phyloP scores from a whole-genome alignment of 2,329 filamentous ascomycete species.

The Calonectria hawksworthii region DNA sequence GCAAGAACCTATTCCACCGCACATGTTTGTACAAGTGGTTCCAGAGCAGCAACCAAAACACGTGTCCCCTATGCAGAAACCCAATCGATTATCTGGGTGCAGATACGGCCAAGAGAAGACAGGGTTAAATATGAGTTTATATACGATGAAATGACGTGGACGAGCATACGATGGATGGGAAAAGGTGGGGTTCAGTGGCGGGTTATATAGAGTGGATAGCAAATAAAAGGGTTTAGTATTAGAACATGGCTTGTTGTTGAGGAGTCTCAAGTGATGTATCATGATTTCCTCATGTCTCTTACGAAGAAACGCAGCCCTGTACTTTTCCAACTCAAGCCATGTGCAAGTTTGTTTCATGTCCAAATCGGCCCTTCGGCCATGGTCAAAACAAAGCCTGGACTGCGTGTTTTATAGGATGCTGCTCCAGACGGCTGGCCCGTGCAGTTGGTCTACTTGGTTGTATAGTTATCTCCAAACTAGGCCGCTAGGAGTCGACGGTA shows the following conservation, averaged over 20 bases:
- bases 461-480: background rate
- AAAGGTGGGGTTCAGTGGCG: background rate
- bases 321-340: background rate
- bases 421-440: background rate
- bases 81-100: constrained; percentile 76
- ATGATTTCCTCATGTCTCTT: background rate
- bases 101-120: constrained; percentile 56
- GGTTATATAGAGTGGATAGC: constrained; percentile 2
- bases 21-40: constrained; percentile 98
- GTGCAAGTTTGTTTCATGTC: background rate
- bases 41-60: constrained; percentile 90
- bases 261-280: background rate
- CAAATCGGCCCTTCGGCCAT: background rate
- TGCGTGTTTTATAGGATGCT: background rate
- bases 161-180: background rate
- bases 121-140: constrained; percentile 32
- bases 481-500: background rate
- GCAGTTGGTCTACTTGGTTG: background rate
- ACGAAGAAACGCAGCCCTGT: background rate
- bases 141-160: constrained; percentile 5
- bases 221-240: background rate
- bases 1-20: constrained; percentile 93
- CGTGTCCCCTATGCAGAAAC: constrained; percentile 93
- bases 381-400: background rate
- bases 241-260: background rate